Conservation (phyloP, 2,329 filamentous ascomycete species). For the Pseudopyricularia javanii region DNA sequence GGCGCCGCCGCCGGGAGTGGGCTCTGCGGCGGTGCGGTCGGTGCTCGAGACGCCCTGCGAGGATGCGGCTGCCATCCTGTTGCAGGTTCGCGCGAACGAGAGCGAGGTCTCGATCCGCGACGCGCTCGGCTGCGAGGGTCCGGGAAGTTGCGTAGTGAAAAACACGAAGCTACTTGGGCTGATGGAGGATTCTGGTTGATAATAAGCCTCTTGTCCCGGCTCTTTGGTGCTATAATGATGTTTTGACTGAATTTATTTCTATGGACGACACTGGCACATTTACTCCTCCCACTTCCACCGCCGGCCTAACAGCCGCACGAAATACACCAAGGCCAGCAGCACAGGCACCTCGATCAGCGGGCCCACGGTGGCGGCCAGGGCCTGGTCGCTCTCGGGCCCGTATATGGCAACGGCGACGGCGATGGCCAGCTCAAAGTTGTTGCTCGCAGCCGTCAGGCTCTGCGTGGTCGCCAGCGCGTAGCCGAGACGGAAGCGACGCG, state of each 20-base stretch:
- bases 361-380: constrained; percentile 70
- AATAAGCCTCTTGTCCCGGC: no score
- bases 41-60: constrained; percentile 14
- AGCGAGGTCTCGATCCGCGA: constrained; percentile 7
- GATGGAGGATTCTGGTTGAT: constrained; percentile 13
- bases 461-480: constrained; percentile 64
- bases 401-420: constrained; percentile 76
- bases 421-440: constrained; percentile 88
- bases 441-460: constrained; percentile 81
- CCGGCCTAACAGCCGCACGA: constrained; percentile 46
- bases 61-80: constrained; percentile 14
- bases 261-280: neutral
- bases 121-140: constrained; percentile 11
- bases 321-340: constrained; percentile 63
- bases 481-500: constrained; percentile 56
- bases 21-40: neutral
- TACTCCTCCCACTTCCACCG: constrained; percentile 40
- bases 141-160: constrained; percentile 14
- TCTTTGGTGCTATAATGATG: no score
- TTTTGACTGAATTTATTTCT: no score
- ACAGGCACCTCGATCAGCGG: constrained; percentile 83
- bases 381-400: constrained; percentile 66
- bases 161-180: constrained; percentile 18
- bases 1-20: neutral
- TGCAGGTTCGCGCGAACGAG: constrained; percentile 12